A percentile compares a stretch with the other conserved stretches of the same genome.
Evolutionary conservation across 164 flowering plant species (phyloP).

Genomic region (Echeveria elegans): DNA sequence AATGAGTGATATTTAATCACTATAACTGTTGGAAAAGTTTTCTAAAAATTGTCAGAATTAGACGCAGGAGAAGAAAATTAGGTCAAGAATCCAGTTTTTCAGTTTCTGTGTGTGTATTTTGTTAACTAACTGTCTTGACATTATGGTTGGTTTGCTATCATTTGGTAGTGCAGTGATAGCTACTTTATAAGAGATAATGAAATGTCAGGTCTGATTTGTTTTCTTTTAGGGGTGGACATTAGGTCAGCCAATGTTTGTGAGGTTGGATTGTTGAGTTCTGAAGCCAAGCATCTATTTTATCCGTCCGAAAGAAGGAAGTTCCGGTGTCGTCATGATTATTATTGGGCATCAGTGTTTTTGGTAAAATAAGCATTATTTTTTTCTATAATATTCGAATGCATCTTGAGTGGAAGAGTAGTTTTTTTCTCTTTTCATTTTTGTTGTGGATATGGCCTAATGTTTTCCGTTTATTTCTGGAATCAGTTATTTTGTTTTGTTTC

Average conservation of each 20-base stretch:
- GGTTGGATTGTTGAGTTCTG: conserved; percentile 64
- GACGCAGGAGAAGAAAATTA: no score
- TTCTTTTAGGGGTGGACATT: conserved; percentile 71
- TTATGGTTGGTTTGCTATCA: not conserved
- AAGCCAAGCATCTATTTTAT: conserved; percentile 60
- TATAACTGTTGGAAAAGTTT: no score
- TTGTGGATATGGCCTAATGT: not conserved
- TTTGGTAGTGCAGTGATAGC: not conserved
- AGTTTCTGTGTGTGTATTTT: not conserved
- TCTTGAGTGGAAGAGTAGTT: not conserved
- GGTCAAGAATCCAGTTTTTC: not conserved
- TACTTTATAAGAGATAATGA: not conserved
- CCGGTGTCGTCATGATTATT: conserved; percentile 84
- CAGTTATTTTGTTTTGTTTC: not conserved
- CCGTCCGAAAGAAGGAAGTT: conserved; percentile 50
- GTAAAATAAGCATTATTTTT: conserved; percentile 20
- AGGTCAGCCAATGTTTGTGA: conserved; percentile 91
- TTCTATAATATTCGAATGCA: not conserved
- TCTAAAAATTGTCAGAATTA: no score
- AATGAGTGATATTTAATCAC: not conserved
- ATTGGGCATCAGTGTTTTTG: conserved; percentile 91
- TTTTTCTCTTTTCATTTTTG: not conserved
- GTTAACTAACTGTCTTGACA: not conserved
- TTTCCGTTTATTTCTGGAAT: not conserved
- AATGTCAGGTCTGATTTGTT: not conserved